phyloP scores from a whole-genome alignment of 2,329 filamentous ascomycete genomes.

The Cercospora sp. region DNA sequence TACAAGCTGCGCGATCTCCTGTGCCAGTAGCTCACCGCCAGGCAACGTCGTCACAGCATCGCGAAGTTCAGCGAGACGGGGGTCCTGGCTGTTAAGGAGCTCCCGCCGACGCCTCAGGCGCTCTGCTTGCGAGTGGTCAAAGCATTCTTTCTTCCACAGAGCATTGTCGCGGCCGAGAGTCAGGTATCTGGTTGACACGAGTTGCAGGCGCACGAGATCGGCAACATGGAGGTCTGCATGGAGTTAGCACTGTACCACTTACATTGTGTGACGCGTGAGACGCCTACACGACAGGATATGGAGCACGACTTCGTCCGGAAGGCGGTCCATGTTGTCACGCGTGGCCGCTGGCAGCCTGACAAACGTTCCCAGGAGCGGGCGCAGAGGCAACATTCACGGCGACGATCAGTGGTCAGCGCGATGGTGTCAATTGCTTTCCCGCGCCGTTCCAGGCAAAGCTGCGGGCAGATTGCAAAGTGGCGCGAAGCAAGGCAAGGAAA shows the following conservation, averaged over 20 bases:
- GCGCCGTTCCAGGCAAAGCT: constrained; percentile 4
- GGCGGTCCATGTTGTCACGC: constrained; percentile 24
- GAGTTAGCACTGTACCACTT: constrained; percentile 19
- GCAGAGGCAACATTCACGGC: constrained; percentile 4
- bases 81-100: constrained; percentile 43
- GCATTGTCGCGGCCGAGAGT: constrained; percentile 70
- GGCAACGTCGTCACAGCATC: constrained; percentile 43
- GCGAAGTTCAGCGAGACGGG: constrained; percentile 47
- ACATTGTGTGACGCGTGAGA: constrained; percentile 8
- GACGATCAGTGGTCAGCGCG: not conserved
- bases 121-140: constrained; percentile 68
- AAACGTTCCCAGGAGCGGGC: constrained; percentile 11
- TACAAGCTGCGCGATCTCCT: constrained; percentile 29
- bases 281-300: constrained; percentile 47
- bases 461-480: constrained; percentile 8
- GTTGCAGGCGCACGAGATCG: constrained; percentile 68
- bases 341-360: constrained; percentile 2
- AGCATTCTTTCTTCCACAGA: constrained; percentile 75
- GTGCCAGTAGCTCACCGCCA: constrained; percentile 26
- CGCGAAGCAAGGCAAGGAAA: constrained; percentile 13
- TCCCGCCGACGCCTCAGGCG: constrained; percentile 58
- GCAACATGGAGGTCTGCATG: constrained; percentile 60
- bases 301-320: constrained; percentile 47
- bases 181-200: constrained; percentile 66
- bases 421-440: not conserved